Conservation (phyloP, 2,329 filamentous ascomycete genomes). For the Stachybotrys chlorohalonatus region DNA sequence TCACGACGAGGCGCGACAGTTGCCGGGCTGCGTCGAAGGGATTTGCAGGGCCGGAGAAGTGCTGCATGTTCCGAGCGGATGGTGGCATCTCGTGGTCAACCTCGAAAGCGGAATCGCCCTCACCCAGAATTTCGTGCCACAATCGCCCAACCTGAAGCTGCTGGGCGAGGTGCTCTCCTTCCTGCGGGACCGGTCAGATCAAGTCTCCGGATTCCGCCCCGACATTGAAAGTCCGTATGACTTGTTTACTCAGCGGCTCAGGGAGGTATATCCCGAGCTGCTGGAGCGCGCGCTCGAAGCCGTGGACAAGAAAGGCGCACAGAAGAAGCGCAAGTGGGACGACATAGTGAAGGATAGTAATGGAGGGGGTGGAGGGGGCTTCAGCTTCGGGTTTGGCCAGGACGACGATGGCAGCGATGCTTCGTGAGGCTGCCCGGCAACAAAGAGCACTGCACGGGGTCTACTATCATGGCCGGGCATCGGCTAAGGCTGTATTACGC, state of each 20-base stretch:
- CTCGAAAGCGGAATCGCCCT: constrained; percentile 76
- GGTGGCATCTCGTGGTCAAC: constrained; percentile 96
- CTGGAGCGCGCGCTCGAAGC: constrained; percentile 56
- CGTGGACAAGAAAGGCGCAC: constrained; percentile 50
- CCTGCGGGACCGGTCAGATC: constrained; percentile 69
- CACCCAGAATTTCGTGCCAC: constrained; percentile 91
- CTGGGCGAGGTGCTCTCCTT: constrained; percentile 71
- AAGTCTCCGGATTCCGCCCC: constrained; percentile 77
- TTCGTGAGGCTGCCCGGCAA: constrained; percentile 9
- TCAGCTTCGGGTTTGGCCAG: constrained; percentile 47
- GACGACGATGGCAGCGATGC: constrained; percentile 39
- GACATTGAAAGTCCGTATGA: constrained; percentile 63
- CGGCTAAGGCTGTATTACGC: neutral
- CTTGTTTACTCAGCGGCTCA: constrained; percentile 64
- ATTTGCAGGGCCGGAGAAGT: constrained; percentile 80
- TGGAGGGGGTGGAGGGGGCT: constrained; percentile 26
- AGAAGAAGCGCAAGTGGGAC: constrained; percentile 80
- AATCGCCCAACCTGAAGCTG: constrained; percentile 43
- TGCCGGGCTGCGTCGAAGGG: constrained; percentile 73
- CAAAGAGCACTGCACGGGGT: neutral
- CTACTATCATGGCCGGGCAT: neutral
- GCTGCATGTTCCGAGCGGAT: constrained; percentile 84
- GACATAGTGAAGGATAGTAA: constrained; percentile 46
- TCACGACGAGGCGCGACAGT: constrained; percentile 69
- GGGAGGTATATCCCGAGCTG: constrained; percentile 54